These are phyloP conservation scores for Sporothrix euskadiensis DNA, from an alignment of 2,329 filamentous ascomycete genomes.

Conservation along the genomic window DNA sequence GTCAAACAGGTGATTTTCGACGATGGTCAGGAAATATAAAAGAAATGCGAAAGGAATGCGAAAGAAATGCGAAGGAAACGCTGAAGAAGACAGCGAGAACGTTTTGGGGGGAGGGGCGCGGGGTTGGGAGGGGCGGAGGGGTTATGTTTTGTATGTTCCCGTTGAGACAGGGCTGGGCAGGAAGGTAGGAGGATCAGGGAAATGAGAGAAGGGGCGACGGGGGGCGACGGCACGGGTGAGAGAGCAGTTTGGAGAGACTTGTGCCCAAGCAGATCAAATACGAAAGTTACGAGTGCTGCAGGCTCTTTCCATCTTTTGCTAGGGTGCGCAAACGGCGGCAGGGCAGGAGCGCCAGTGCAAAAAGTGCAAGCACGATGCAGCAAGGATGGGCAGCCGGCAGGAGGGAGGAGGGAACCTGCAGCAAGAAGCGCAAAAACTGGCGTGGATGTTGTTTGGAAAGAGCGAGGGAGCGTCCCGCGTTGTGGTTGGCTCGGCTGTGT, in stretches of 20 bases:
- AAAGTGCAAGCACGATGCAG: background rate
- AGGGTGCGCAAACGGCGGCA: conserved; percentile 12
- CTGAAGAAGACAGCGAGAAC: background rate
- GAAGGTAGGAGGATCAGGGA: conserved; percentile 20
- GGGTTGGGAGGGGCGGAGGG: conserved; percentile 26
- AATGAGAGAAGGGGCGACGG: conserved; percentile 19
- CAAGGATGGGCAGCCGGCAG: conserved; percentile 2
- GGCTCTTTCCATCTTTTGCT: background rate
- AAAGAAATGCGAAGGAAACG: background rate
- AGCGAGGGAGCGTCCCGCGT: conserved; percentile 16
- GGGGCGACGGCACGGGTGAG: background rate
- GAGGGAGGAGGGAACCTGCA: conserved; percentile 11
- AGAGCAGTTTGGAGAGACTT: background rate
- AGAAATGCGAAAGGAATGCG: background rate
- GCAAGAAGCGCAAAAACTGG: background rate
- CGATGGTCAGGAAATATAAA: background rate
- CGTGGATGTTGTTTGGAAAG: background rate
- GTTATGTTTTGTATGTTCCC: conserved; percentile 24
- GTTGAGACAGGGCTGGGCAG: conserved; percentile 12
- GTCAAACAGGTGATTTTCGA: background rate
- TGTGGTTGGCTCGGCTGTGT: conserved; percentile 22
- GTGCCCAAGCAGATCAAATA: background rate
- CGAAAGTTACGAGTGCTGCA: background rate
- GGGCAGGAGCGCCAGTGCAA: background rate
- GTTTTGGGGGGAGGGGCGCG: conserved; percentile 22